Conservation (phyloP, 306 rosid species). For the Oemleria cerasiformis region DNA sequence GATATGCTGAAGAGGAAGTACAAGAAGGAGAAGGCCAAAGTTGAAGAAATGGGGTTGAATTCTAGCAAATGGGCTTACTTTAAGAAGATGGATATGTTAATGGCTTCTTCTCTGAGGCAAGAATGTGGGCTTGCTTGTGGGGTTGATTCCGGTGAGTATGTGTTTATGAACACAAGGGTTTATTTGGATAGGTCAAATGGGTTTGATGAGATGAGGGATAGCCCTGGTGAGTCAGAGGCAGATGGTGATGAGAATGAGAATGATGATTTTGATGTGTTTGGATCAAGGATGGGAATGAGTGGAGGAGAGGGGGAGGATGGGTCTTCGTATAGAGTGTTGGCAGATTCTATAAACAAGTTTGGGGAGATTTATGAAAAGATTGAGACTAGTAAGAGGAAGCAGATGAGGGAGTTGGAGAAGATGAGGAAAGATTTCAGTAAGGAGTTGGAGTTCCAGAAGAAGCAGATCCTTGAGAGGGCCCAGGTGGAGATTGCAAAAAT, state of each 20-base stretch:
- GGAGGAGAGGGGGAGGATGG: conserved; percentile 32
- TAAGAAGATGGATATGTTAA: conserved; percentile 80
- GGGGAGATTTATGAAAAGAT: conserved; percentile 79
- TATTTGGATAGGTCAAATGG: conserved; percentile 74
- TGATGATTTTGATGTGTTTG: conserved; percentile 20
- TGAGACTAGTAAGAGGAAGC: conserved; percentile 79
- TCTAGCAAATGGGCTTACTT: conserved; percentile 59
- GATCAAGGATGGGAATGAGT: conserved; percentile 7
- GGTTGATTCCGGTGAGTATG: conserved; percentile 83
- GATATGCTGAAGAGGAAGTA: conserved; percentile 67
- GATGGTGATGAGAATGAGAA: conserved; percentile 34
- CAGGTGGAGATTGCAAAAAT: conserved; percentile 62
- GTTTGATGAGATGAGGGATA: conserved; percentile 89
- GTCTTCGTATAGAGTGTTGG: conserved; percentile 50
- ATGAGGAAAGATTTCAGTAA: conserved; percentile 63
- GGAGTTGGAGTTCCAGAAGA: conserved; percentile 79
- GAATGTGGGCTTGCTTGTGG: conserved; percentile 76
- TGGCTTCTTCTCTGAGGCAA: conserved; percentile 60
- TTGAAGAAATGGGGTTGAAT: conserved; percentile 52
- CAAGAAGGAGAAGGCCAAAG: conserved; percentile 60
- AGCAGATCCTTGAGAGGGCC: conserved; percentile 75
- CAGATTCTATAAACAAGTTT: conserved; percentile 69
- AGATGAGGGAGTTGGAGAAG: conserved; percentile 84
- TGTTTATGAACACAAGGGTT: conserved; percentile 71
- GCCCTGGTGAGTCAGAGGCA: conserved; percentile 75